Base-by-base conservation (phyloP, 768 basidiomycete species). In the Amanita pallidorosea region DNA sequence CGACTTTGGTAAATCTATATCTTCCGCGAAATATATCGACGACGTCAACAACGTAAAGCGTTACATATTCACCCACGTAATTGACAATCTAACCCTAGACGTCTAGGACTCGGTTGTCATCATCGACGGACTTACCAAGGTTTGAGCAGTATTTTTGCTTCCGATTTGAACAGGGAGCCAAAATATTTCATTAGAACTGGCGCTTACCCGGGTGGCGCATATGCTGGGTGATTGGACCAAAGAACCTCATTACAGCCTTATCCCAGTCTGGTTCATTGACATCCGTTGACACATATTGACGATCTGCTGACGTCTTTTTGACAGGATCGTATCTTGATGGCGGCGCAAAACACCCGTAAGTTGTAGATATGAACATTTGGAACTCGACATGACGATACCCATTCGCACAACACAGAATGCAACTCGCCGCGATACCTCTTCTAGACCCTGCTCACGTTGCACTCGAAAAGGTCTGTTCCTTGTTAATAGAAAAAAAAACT, bases 181-280 rank as follows among this genome's bases (percentile, higher is more conserved):
- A 17, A 31, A 22, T 40, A 17, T 27, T 41, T 51, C 34, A 4
- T n/a, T 65, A 96, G 86, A 93, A 93, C 66, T 95, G 88, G 85
- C 83, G 93, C 59, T 81, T 94, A 50, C 92, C 93, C 7, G 94
- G 94, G 33, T 97, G 91, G 91, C 79, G 94, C 56, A 72, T 93
- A 36, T 94, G 90, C 68, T 91, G 88, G 93, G 91, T 96, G 29
- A 63, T 95, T 18, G 93, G 91, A 0, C 94, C 93, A 13, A 91
- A 86, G 68, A 86, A 88, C 63, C 63, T 96, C 41, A 74, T 96
- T 56, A 83, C 84, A 7, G 93, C 93, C 1, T 77, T 97, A 37
- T 89, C 88, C n/a, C 94, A 97, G 61, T 86, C 87, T 20, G 88
- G 85, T 70, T 54, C 41, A 67, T 64, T n/a, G 17, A 22, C 15